phyloP scores from a whole-genome alignment of 768 basidiomycete genomes.

The Trametes coccinea region DNA sequence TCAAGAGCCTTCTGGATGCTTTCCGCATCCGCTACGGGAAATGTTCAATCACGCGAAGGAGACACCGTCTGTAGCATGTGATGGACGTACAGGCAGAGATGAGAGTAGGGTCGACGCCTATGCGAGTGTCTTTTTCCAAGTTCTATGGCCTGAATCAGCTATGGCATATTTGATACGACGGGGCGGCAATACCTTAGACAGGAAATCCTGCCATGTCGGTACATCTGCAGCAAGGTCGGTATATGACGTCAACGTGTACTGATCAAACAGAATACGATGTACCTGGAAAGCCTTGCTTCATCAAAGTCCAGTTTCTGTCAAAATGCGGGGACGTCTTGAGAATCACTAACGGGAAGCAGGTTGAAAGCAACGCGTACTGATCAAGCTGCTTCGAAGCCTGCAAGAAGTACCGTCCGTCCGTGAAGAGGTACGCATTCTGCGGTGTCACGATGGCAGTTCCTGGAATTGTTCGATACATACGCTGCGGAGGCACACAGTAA shows the following conservation, averaged over 20 bases:
- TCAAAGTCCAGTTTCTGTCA: constrained; percentile 88
- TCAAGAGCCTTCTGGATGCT: constrained; percentile 57
- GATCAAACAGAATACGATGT: constrained; percentile 17
- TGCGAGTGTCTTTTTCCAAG: constrained; percentile 57
- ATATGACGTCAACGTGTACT: constrained; percentile 2
- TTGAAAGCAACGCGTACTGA: constrained; percentile 44
- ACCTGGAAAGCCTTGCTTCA: constrained; percentile 91
- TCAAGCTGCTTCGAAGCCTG: constrained; percentile 92
- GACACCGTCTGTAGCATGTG: not conserved
- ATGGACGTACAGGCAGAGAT: constrained; percentile 57
- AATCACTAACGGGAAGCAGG: not conserved
- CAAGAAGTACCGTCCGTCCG: constrained; percentile 93
- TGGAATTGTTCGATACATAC: constrained; percentile 26
- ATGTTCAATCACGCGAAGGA: too few relatives aligned
- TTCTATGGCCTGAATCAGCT: constrained; percentile 42
- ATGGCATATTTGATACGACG: too few relatives aligned
- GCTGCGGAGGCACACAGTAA: not conserved
- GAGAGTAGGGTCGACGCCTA: constrained; percentile 83
- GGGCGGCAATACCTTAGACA: constrained; percentile 55
- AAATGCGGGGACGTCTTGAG: not conserved
- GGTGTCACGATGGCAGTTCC: constrained; percentile 78
- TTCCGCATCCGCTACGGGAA: constrained; percentile 59
- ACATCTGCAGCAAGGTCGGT: constrained; percentile 52
- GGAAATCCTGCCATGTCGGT: constrained; percentile 87
- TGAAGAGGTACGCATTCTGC: constrained; percentile 80